These are phyloP conservation scores for Lignosus rhinocerotis DNA, from an alignment of 1,284 basidiomycete species.

Conservation along the genomic window DNA sequence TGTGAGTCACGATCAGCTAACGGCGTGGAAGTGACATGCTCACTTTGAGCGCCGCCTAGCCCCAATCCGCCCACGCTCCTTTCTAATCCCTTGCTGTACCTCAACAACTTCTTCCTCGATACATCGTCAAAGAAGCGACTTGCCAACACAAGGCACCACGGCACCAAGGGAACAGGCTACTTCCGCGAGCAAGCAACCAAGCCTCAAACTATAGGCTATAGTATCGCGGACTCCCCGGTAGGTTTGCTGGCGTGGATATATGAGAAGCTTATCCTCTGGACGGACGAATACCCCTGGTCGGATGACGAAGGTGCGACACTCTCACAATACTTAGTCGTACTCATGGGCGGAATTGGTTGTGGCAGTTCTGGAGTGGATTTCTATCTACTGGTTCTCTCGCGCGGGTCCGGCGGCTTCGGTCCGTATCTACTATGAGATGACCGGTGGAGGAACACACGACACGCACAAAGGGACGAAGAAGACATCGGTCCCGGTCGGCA, in stretches of 20 bases:
- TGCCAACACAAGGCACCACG: conserved; percentile 32
- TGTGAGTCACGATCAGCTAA: neutral
- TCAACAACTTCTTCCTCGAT: conserved; percentile 7
- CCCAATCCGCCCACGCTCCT: neutral
- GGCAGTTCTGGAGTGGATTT: conserved; percentile 58
- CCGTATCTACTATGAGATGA: conserved; percentile 52
- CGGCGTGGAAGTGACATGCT: neutral
- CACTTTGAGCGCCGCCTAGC: neutral
- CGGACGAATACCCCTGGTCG: conserved; percentile 50
- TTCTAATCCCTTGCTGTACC: neutral
- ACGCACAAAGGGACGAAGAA: neutral
- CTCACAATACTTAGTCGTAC: neutral
- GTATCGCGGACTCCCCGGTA: conserved; percentile 54
- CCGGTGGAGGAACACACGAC: neutral
- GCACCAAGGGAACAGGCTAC: conserved; percentile 41
- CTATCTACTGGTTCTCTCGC: conserved; percentile 58
- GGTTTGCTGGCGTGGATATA: conserved; percentile 63
- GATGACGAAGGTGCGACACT: conserved; percentile 47
- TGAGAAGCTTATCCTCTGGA: conserved; percentile 54
- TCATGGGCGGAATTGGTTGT: neutral
- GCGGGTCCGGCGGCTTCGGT: conserved; percentile 52
- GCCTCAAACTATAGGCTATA: conserved; percentile 60
- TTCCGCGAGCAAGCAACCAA: conserved; percentile 43
- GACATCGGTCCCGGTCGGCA: conserved; percentile 45
- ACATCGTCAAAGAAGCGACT: conserved; percentile 22